phyloP scores from a whole-genome alignment of 1,284 basidiomycete genomes.

The Fomitiporia mediterranea region DNA sequence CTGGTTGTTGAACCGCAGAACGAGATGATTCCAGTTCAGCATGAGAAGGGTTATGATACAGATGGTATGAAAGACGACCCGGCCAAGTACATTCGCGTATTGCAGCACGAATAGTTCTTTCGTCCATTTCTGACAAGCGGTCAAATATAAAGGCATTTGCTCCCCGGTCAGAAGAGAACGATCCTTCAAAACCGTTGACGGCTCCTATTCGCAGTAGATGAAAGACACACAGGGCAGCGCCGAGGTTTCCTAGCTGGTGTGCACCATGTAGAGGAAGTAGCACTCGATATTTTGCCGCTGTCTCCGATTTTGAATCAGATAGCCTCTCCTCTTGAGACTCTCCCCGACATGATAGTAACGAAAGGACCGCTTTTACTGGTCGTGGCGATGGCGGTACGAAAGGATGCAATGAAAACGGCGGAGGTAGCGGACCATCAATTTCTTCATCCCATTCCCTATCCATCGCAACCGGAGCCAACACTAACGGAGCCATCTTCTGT shows the following conservation, averaged over 20 bases:
- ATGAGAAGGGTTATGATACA: constrained; percentile 4
- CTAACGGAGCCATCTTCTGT: constrained; percentile 39
- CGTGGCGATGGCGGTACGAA: constrained; percentile 41
- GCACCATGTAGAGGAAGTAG: constrained; percentile 66
- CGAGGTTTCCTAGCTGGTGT: constrained; percentile 82
- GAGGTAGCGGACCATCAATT: constrained; percentile 33
- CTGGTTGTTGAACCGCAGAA: not conserved
- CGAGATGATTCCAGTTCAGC: not conserved
- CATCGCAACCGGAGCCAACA: constrained; percentile 31
- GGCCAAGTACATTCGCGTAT: constrained; percentile 74
- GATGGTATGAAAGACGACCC: constrained; percentile 77
- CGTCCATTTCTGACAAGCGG: constrained; percentile 26
- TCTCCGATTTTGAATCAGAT: constrained; percentile 22
- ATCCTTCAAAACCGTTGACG: too few relatives aligned
- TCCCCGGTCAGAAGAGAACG: not conserved
- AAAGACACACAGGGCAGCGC: constrained; percentile 63
- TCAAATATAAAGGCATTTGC: not conserved
- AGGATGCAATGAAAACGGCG: constrained; percentile 32
- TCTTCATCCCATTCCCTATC: constrained; percentile 34
- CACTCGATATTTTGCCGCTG: constrained; percentile 33
- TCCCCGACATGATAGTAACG: not conserved
- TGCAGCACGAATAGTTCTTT: constrained; percentile 40
- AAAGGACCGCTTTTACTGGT: constrained; percentile 35
- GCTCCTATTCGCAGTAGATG: constrained; percentile 41
- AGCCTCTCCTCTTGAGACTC: constrained; percentile 35